Conservation (phyloP, 2,329 filamentous ascomycete species). For the Cladobotryum protrusum region DNA sequence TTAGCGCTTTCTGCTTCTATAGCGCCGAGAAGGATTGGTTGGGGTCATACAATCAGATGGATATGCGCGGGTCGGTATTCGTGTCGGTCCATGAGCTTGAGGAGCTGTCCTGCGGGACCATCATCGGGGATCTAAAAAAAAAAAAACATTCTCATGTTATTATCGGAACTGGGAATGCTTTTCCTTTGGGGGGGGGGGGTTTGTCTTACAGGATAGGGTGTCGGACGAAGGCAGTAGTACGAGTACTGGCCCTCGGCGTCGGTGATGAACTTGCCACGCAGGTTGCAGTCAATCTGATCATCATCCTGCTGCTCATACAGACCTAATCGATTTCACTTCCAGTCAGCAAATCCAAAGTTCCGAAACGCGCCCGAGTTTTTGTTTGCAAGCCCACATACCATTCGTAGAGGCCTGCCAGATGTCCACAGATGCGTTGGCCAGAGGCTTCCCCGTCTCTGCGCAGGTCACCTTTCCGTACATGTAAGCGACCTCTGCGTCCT, state of each 20-base stretch:
- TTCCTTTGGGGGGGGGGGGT: constrained; percentile 3
- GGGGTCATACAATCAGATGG: constrained; percentile 47
- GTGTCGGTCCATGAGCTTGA: constrained; percentile 49
- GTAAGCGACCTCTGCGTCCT: constrained; percentile 46
- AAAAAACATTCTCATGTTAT: not conserved
- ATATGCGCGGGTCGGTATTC: constrained; percentile 54
- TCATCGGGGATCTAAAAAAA: constrained; percentile 35
- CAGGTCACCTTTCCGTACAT: constrained; percentile 58
- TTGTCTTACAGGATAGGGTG: constrained; percentile 42
- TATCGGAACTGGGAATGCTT: not conserved
- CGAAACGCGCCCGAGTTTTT: too few relatives aligned
- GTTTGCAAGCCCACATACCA: constrained; percentile 27
- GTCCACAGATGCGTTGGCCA: constrained; percentile 62
- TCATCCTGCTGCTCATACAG: constrained; percentile 68
- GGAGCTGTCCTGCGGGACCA: constrained; percentile 48
- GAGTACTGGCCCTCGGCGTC: constrained; percentile 58
- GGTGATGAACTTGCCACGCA: constrained; percentile 66
- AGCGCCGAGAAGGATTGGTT: not conserved
- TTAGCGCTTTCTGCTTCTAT: not conserved
- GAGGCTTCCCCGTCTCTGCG: constrained; percentile 55
- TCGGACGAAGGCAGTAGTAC: constrained; percentile 55
- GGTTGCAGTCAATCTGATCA: constrained; percentile 64
- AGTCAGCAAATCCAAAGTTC: too few relatives aligned
- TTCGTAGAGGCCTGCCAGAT: constrained; percentile 79
- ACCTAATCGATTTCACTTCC: constrained; percentile 22